Evolutionary conservation across 352 stramenopile species (phyloP), one percentile per base, ranked within the genome.

Genomic region (Aphanomyces astaci): DNA sequence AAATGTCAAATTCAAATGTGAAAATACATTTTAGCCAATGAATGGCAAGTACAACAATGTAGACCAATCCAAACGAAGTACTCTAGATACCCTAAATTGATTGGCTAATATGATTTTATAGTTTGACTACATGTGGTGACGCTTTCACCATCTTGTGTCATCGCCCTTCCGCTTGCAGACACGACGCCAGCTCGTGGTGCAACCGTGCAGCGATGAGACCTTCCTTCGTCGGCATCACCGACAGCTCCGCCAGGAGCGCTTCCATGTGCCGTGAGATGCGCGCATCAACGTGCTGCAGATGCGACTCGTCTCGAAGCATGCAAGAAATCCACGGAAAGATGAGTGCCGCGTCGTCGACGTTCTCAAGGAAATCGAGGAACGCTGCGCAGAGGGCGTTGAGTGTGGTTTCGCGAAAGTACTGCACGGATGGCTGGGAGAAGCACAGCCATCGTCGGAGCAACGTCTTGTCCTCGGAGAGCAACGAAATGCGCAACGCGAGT

Each of bases 271-370:
- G 15, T 15, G 33, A 28, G 5, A 68, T 28, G 36, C 62, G 62
- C 24, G 46, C 11, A n/a, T 68, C 62, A n/a, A 68, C 51, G 2
- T 43, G 25, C 28, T 60, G 7, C 1, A 68, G 27, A 48, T 59
- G 30, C 17, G 25, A 22, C 19, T 68, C 62, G 51, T 59, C 27
- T 9, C 25, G 53, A 43, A 68, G 40, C 19, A 68, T 11, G 36
- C 62, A 68, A 19, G 62, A 68, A 28, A 68, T 68, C 62, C 62
- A 68, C 27, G 62, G 62, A 25, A 68, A 68, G 46, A 59, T 68
- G 11, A 68, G n/a, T 0, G 39, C 31, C 3, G 62, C 62, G 27
- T 68, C 33, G 25, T 68, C 62, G 31, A 43, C 15, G n/a, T 13
- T 59, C 17, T 36, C 39, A 19, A 57, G 43, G 48, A 59, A 68